A percentile compares a stretch with the other conserved stretches of the same genome.
These are phyloP conservation scores for Trichosporon inkin DNA, from an alignment of 1,284 basidiomycete species.

Conservation along the genomic window DNA sequence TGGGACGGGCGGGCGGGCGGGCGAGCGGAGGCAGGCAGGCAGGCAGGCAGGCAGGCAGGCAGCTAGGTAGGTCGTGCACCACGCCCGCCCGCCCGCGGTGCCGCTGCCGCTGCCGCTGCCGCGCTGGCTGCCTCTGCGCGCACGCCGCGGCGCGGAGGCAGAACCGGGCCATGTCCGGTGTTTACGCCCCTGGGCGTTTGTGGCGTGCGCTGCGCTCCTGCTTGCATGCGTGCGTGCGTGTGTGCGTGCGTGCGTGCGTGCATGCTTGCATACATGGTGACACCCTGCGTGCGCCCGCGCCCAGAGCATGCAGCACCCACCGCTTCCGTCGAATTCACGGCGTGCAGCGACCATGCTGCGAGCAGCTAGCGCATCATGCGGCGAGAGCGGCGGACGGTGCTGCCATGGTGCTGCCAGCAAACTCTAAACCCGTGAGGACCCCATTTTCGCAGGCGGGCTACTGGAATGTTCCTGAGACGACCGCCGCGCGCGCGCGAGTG, in stretches of 20 bases:
- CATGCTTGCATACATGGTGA: neutral
- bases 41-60: too few relatives aligned
- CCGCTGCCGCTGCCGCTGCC: too few relatives aligned
- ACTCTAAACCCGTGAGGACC: neutral
- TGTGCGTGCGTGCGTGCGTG: neutral
- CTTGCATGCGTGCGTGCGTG: neutral
- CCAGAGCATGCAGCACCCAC: too few relatives aligned
- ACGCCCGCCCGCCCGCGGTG: too few relatives aligned
- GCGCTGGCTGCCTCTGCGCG: too few relatives aligned
- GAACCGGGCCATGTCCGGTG: neutral
- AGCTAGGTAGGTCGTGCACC: too few relatives aligned
- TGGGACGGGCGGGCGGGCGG: too few relatives aligned
- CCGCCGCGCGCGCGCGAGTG: neutral
- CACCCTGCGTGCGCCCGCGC: neutral
- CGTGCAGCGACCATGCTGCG: too few relatives aligned
- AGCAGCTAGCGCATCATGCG: too few relatives aligned
- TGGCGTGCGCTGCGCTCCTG: neutral
- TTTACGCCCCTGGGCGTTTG: neutral
- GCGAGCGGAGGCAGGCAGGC: neutral
- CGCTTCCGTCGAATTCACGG: too few relatives aligned
- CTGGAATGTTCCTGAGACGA: constrained; percentile 4
- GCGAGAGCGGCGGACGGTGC: neutral
- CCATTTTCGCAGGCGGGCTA: neutral
- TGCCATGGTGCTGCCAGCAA: too few relatives aligned
- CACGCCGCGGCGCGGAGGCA: neutral